Base-by-base conservation (phyloP, 208 protist species). In the Crithidia bombi region DNA sequence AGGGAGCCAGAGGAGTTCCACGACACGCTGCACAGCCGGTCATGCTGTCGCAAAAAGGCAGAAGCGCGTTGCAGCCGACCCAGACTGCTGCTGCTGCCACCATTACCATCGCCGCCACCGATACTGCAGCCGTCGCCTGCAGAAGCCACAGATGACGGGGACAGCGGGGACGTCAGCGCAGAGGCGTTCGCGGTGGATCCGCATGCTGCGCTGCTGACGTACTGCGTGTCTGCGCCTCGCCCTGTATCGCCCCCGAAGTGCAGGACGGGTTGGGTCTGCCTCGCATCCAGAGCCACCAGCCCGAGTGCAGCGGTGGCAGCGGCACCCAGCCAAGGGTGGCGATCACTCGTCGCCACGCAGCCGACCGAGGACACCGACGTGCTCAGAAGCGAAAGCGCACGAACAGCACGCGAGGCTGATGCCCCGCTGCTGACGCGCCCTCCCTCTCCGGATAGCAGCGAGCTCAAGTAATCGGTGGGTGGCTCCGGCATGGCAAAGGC, bases 1-100 rank as follows among this genome's bases (percentile, higher is more conserved):
- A 91, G 72, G 7, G 85, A 91, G 38, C 89, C 85, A 5, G 75
- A 81, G 26, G 77, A 69, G 57, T 86, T 91, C 84, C 83, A 94
- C 51, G 86, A 73, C 14, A 84, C 77, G 28, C 83, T 81, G 69
- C 83, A 91, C 7, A 93, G 67, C 19, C 88, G 81, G 46, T 88
- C 82, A 21, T 65, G 74, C 44, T 57, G 66, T n/a, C 70, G 65
- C n/a, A 81, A 62, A 51, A 55, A 67, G 35, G 66, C 46, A 21
- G 73, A 43, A 52, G 58, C 68, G 41, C 75, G 74, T 47, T 78
- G 70, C 67, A 81, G 64, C n/a, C 66, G 65, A 23, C 55, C 28
- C 11, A 69, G 68, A 9, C 39, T 32, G 19, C 59, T 25, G 11
- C 69, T 28, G 41, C 51, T n/a, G n/a, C n/a, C n/a, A n/a, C n/a